phyloP scores from a whole-genome alignment of 352 stramenopile species.

The Blastocystis sp. region DNA sequence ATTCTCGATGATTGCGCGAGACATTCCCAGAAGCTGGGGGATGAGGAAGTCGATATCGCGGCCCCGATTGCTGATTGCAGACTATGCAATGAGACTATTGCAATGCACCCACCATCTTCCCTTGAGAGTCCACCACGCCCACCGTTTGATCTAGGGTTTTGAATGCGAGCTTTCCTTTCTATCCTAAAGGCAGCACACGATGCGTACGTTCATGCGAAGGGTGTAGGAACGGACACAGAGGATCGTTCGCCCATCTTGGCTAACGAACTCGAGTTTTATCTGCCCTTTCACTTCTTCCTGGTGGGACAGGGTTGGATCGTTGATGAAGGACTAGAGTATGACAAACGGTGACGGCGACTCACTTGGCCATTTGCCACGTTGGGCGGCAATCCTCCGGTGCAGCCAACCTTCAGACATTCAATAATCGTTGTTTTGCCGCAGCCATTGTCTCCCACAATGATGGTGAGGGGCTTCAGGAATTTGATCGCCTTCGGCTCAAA shows the following conservation, averaged over 20 bases:
- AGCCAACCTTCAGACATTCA: slow-evolving; percentile 95
- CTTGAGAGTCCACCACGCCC: slow-evolving; percentile 73
- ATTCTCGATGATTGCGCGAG: slow-evolving; percentile 93
- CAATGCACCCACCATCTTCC: slow-evolving; percentile 78
- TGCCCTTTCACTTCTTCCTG: slow-evolving; percentile 80
- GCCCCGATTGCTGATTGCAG: slow-evolving; percentile 73
- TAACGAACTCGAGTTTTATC: slow-evolving; percentile 80
- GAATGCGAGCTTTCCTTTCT: slow-evolving; percentile 76
- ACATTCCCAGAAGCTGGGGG: slow-evolving; percentile 87
- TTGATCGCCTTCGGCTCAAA: slow-evolving; percentile 84
- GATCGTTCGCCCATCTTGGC: slow-evolving; percentile 22
- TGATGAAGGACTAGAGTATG: slow-evolving; percentile 90
- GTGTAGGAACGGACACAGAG: slow-evolving; percentile 60
- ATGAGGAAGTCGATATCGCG: slow-evolving; percentile 74
- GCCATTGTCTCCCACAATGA: slow-evolving; percentile 92
- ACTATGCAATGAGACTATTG: slow-evolving; percentile 68
- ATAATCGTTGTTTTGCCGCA: slow-evolving; percentile 99
- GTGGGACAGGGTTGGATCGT: slow-evolving; percentile 69
- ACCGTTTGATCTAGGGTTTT: slow-evolving; percentile 85
- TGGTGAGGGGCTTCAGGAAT: slow-evolving; percentile 97
- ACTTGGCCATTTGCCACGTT: slow-evolving; percentile 79
- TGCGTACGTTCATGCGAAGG: slow-evolving; percentile 33
- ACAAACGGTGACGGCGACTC: slow-evolving; percentile 79
- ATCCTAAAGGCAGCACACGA: neutral
- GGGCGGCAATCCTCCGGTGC: slow-evolving; percentile 87